Conservation (phyloP, 352 stramenopile species). For the Pythium graminicola region DNA sequence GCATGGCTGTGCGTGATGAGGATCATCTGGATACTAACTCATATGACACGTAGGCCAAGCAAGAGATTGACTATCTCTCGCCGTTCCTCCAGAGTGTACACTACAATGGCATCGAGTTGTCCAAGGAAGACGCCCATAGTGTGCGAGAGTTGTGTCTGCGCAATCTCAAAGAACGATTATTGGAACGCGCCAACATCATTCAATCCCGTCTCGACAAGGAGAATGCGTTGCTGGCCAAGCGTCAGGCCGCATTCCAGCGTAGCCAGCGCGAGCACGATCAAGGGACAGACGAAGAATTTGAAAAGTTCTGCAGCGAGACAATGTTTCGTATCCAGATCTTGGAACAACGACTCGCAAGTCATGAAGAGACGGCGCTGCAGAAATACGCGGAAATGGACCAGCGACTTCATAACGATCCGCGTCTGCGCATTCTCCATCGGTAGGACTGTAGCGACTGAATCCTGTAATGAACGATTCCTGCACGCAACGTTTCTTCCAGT, state of each 20-base stretch:
- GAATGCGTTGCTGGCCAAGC: constrained; percentile 86
- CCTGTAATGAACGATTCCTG: neutral
- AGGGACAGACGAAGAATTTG: constrained; percentile 89
- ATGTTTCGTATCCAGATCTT: constrained; percentile 96
- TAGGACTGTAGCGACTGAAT: constrained; percentile 21
- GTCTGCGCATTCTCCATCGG: constrained; percentile 66
- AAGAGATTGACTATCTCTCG: constrained; percentile 89
- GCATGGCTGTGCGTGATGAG: no score
- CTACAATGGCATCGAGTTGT: constrained; percentile 38
- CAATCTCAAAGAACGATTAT: constrained; percentile 89
- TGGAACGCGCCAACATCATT: constrained; percentile 94
- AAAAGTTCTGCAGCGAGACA: constrained; percentile 91
- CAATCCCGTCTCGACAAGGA: constrained; percentile 91
- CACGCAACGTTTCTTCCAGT: no score
- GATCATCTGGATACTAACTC: no score
- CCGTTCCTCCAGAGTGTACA: constrained; percentile 88
- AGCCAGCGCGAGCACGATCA: constrained; percentile 90
- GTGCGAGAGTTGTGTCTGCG: constrained; percentile 89
- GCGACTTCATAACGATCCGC: constrained; percentile 81
- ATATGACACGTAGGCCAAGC: constrained; percentile 57
- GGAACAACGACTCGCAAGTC: constrained; percentile 87
- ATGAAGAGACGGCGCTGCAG: constrained; percentile 90
- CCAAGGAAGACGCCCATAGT: constrained; percentile 79
- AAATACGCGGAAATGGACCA: constrained; percentile 94
- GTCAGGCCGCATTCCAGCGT: constrained; percentile 89